Base-by-base conservation (phyloP, 768 basidiomycete species). In the Collybiopsis confluens region DNA sequence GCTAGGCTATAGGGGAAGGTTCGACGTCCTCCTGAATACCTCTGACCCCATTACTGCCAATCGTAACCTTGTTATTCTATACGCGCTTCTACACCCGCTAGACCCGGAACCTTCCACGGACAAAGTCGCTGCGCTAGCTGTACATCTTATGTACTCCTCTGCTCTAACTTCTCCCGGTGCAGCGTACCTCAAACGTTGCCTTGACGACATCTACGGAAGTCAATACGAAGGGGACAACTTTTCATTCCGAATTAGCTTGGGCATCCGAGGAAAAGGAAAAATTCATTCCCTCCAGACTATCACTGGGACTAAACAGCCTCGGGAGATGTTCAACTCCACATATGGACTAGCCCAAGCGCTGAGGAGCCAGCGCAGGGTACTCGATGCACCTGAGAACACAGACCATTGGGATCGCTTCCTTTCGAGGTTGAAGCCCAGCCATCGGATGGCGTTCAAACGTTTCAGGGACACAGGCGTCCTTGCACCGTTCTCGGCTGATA, bases 331-430 rank as follows among this genome's bases (percentile, higher is more conserved):
- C 50, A 61, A 63, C 4, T 71, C 68, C 15, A 62, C 55, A 10
- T 70, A 66, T 52, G 58, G 64, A 16, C 63, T 68, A 7, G 51
- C 56, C 5, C 66, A 63, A 43, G 71, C 70, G 11, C 53, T 64
- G 24, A 57, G 62, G 28, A 69, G 63, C 45, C 65, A 63, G 56
- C 63, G 59, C 20, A 58, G 66, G 8, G 66, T 68, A 15, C 62
- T 72, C 43, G 59, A 62, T 16, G 73, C 76, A 42, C 67, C 70
- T 16, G 62, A 66, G 36, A 65, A 69, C 36, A 59, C 62, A 2
- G 81, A 81, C 57, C 66, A 72, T 40, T 68, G 70, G 35, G 73
- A 81, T 44, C 70, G 72, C 44, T 47, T 70, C 55, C 62, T 79
- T 48, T 58, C 64, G 52, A 65, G 62, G 10, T 64, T 81, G 49